A percentile compares a stretch with the other conserved stretches of the same genome.
Conservation (phyloP, 2,329 filamentous ascomycete genomes). For the Aspergillus calidoustus region DNA sequence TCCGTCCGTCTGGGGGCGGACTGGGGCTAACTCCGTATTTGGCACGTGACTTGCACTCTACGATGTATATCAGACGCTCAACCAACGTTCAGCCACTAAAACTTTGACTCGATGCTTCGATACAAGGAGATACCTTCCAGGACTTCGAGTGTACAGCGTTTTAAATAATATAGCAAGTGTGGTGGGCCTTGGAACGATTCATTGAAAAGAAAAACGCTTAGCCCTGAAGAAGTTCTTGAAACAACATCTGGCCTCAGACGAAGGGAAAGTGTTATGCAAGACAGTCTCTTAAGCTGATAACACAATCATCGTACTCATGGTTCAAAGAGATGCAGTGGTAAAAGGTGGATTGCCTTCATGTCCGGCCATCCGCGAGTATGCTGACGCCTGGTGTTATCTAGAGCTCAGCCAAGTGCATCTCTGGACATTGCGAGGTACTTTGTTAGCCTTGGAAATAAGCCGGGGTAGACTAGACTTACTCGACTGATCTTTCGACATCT, state of each 20-base stretch:
- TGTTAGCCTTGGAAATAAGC: not conserved
- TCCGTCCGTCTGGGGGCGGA: constrained; percentile 7
- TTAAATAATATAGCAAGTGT: not conserved
- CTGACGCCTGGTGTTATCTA: not conserved
- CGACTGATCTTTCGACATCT: constrained; percentile 62
- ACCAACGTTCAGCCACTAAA: too few relatives aligned
- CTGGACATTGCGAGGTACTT: not conserved
- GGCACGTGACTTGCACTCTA: constrained; percentile 5
- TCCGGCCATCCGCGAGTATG: not conserved
- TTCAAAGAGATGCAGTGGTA: not conserved
- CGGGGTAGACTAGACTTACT: constrained; percentile 27
- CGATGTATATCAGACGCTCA: not conserved
- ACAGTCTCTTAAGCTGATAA: not conserved
- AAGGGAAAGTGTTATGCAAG: not conserved
- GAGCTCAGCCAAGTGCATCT: constrained; percentile 10
- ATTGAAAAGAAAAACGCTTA: not conserved
- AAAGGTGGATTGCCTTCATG: not conserved
- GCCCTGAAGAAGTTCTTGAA: not conserved
- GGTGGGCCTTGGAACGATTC: not conserved
- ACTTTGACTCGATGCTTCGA: not conserved
- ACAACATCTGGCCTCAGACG: not conserved
- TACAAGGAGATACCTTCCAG: not conserved
- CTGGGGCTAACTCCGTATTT: constrained; percentile 9
- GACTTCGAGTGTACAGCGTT: not conserved
- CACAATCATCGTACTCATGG: not conserved